A percentile compares a stretch with the other conserved stretches of the same genome.
Evolutionary conservation across 2,329 filamentous ascomycete species (phyloP).

Genomic region (Orbilia ellipsospora): DNA sequence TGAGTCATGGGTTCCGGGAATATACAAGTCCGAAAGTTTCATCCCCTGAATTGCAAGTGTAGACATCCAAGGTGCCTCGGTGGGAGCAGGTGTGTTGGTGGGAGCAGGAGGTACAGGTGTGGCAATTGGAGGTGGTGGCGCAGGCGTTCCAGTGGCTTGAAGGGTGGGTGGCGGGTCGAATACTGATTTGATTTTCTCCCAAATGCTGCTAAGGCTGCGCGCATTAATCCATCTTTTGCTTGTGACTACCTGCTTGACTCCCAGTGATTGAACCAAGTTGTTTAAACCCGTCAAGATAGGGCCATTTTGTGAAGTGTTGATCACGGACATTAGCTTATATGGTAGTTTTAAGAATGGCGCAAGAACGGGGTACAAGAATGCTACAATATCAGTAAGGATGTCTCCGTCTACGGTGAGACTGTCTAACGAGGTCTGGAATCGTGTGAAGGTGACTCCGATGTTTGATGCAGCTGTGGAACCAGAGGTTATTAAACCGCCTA

Average conservation of each 20-base stretch:
- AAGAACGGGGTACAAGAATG: constrained; percentile 32
- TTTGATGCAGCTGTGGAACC: constrained; percentile 13
- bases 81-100: constrained; percentile 5
- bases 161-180: neutral
- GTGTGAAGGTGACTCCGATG: constrained; percentile 28
- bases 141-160: too few relatives aligned
- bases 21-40: constrained; percentile 27
- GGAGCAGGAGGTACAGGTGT: too few relatives aligned
- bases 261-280: neutral
- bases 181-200: constrained; percentile 3
- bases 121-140: too few relatives aligned
- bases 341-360: constrained; percentile 33
- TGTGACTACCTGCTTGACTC: neutral
- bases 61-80: constrained; percentile 44
- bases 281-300: constrained; percentile 36
- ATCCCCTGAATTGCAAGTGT: constrained; percentile 26
- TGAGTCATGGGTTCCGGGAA: constrained; percentile 50
- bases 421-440: constrained; percentile 32
- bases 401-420: constrained; percentile 36
- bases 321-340: constrained; percentile 40
- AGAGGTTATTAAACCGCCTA: constrained; percentile 8
- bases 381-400: constrained; percentile 48
- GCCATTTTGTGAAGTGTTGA: constrained; percentile 39
- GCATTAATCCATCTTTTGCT: neutral
- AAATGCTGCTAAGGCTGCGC: neutral